Evolutionary conservation across 345 rosid species (phyloP), one percentile per base, ranked within the genome.

Genomic region (Diplotaxis tenuifolia): DNA sequence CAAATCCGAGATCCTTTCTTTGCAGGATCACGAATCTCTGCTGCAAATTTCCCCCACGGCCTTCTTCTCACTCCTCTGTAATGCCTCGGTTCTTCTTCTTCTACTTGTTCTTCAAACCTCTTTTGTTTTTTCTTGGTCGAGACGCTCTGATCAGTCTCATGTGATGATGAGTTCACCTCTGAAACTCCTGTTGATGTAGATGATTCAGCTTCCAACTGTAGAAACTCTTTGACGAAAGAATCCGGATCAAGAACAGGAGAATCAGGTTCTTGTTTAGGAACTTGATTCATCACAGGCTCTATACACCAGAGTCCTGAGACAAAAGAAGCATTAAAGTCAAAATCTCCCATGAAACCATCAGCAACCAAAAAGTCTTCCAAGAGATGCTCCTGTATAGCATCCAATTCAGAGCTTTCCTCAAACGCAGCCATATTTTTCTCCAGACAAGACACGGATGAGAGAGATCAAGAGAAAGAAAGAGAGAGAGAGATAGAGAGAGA

Each of bases 1-100:
- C 98, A 93, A 5, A 93, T 85, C 65, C 98, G 75, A 11, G 87
- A 78, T 11, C 98, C 98, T 61, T 89, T 91, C 67, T 85, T 74
- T 40, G 72, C 75, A 0, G 98, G 97, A 77, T 93, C 98, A 3
- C 98, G 83, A 40, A 93, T 93, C 88, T 93, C 98, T 7, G 97
- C 98, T 2, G 97, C 98, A 22, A 77, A 93, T 78, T 90, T 93
- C 0, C 98, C 98, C 98, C 98, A 93, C 0, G 98, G 97, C 79
- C 98, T 84, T 80, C 89, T 68, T 63, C 98, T 72, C 0, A 93
- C 97, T 32, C 98, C 98, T 73, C 98, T 74, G 83, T 85, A 93
- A 74, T 84, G 96, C 75, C 81, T 88, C 58, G 18, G 67, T 73
- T 76, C 80, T 61, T 28, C 42, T 52, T 20, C 22, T 34, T 59